These are phyloP conservation scores for Fusarium anthophilum DNA, from an alignment of 2,329 filamentous ascomycete species.

Conservation along the genomic window DNA sequence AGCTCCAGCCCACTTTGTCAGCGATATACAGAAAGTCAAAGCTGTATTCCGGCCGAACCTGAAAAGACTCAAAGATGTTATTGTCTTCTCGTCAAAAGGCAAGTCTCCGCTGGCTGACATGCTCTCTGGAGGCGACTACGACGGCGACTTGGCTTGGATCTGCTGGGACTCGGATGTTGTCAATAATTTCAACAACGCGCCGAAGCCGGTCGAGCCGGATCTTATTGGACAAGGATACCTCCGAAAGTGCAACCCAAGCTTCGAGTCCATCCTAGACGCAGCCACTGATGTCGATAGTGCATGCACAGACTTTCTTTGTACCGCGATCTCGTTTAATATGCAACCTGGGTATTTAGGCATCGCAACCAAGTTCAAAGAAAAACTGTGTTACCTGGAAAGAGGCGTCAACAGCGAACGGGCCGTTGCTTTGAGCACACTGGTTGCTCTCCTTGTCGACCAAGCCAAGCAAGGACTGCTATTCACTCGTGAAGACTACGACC, in stretches of 20 bases:
- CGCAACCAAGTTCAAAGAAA: constrained; percentile 72
- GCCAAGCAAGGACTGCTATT: constrained; percentile 65
- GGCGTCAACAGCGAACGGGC: constrained; percentile 57
- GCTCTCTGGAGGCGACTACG: constrained; percentile 83
- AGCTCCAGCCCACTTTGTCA: constrained; percentile 73
- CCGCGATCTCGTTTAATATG: constrained; percentile 68
- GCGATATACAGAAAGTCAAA: constrained; percentile 76
- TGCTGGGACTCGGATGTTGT: constrained; percentile 78
- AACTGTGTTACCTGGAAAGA: constrained; percentile 67
- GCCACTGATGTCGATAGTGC: constrained; percentile 44
- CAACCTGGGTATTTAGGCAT: constrained; percentile 66
- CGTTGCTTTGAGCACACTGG: constrained; percentile 60
- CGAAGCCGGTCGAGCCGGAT: constrained; percentile 47
- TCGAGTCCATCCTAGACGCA: constrained; percentile 54
- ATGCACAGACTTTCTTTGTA: constrained; percentile 57
- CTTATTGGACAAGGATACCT: constrained; percentile 60
- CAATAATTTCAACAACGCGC: constrained; percentile 71
- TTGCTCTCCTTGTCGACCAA: constrained; percentile 66
- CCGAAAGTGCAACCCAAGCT: constrained; percentile 56
- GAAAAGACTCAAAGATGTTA: constrained; percentile 76
- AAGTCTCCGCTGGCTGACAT: constrained; percentile 71
- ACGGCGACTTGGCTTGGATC: constrained; percentile 81
- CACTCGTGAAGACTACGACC: constrained; percentile 31
- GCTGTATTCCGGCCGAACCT: constrained; percentile 68
- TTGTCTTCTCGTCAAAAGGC: constrained; percentile 77